Conservation (phyloP, 306 rosid genomes). For the Sechiopsis laciniata region DNA sequence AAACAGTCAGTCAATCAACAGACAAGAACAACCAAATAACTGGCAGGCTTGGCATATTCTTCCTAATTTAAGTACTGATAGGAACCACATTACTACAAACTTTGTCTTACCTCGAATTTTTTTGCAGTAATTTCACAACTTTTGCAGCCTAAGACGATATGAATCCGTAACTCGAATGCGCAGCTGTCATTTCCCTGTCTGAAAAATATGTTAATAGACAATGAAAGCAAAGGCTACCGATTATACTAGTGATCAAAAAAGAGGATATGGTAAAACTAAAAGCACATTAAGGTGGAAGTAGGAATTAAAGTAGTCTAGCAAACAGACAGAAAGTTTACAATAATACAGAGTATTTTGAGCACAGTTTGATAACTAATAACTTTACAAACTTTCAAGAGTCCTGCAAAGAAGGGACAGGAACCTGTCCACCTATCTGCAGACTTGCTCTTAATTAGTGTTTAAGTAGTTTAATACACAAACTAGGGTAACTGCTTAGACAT, state of each 20-base stretch:
- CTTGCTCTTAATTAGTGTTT: constrained; percentile 20
- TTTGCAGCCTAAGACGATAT: neutral
- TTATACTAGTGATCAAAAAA: neutral
- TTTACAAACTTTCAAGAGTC: constrained; percentile 36
- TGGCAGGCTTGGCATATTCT: constrained; percentile 19
- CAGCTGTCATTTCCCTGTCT: neutral
- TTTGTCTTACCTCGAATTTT: constrained; percentile 3
- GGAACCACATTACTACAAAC: neutral
- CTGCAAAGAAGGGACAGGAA: constrained; percentile 33
- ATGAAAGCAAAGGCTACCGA: constrained; percentile 6
- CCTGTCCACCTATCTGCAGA: constrained; percentile 26
- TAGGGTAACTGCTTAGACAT: constrained; percentile 29
- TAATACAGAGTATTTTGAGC: constrained; percentile 27
- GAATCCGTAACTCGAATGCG: constrained; percentile 3
- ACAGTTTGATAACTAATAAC: constrained; percentile 35
- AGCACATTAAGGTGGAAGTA: neutral
- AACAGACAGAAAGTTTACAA: constrained; percentile 9
- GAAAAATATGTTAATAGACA: constrained; percentile 4
- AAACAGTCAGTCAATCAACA: constrained; percentile 9
- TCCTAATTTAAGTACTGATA: neutral
- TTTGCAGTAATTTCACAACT: constrained; percentile 6
- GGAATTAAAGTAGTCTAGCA: neutral
- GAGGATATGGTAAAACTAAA: neutral
- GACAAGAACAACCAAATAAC: constrained; percentile 21
- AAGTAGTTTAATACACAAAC: constrained; percentile 28